These are phyloP conservation scores for Wickerhamiella vanderwaltii DNA, from an alignment of 805 yeast genomes.

Conservation along the genomic window DNA sequence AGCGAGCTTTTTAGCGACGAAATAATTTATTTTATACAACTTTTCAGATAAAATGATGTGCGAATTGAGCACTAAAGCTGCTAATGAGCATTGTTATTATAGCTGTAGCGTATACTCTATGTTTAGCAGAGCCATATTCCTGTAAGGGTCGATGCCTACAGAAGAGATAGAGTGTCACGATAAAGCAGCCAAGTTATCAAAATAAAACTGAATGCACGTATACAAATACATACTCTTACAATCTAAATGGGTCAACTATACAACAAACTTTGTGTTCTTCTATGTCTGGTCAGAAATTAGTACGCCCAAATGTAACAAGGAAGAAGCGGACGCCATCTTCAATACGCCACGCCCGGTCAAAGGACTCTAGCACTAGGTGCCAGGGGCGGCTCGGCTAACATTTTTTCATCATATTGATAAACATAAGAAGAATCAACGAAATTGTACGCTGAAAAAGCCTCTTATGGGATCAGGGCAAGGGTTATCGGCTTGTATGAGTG, in stretches of 20 bases:
- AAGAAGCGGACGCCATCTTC: slow-evolving; percentile 20
- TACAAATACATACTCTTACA: too few species aligned
- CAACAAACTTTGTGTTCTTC: too few species aligned
- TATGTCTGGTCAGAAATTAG: slow-evolving; percentile 8
- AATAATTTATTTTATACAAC: background rate
- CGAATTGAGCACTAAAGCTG: background rate
- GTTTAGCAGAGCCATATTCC: background rate
- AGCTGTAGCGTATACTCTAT: too few species aligned
- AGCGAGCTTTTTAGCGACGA: background rate
- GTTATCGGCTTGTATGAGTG: background rate
- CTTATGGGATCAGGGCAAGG: slow-evolving; percentile 3
- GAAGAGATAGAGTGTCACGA: too few species aligned
- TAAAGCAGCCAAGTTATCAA: too few species aligned
- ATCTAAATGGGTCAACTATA: too few species aligned
- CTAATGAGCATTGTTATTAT: too few species aligned
- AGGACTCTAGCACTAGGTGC: slow-evolving; percentile 21
- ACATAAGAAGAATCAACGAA: slow-evolving; percentile 21
- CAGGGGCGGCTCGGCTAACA: slow-evolving; percentile 20
- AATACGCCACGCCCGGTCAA: slow-evolving; percentile 26
- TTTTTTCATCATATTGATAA: slow-evolving; percentile 22
- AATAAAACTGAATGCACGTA: too few species aligned
- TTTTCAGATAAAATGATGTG: background rate
- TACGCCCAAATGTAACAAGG: slow-evolving; percentile 23
- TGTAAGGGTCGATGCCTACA: background rate
- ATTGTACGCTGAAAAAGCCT: background rate